A percentile compares a stretch with the other conserved stretches of the same genome.
phyloP scores from a whole-genome alignment of 148 eudicot species.

The Rhododendron williamsianum region DNA sequence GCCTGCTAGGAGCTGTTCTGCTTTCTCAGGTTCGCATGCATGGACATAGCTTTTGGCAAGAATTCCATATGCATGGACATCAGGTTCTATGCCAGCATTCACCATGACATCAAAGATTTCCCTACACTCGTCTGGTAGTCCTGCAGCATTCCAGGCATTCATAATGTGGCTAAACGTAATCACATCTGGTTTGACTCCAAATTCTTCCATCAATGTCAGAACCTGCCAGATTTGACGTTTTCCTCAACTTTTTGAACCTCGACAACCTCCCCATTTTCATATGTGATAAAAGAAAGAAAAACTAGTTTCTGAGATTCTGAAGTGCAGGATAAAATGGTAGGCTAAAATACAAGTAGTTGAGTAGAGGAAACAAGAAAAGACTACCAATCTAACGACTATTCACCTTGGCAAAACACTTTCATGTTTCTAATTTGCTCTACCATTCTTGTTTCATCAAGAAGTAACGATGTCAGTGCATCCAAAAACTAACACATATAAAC shows the following conservation, averaged over 20 bases:
- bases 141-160: not conserved
- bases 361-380: not conserved
- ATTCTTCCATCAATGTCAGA: not conserved
- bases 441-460: not conserved
- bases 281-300: not conserved
- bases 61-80: constrained; percentile 39
- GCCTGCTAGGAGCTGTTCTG: constrained; percentile 50
- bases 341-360: not conserved
- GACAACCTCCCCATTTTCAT: not conserved
- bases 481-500: not conserved
- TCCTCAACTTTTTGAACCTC: not conserved
- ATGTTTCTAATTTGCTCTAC: no score
- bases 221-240: not conserved
- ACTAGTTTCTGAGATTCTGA: not conserved
- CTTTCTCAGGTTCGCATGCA: constrained; percentile 57
- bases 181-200: not conserved
- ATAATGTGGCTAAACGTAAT: not conserved
- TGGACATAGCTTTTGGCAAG: constrained; percentile 76
- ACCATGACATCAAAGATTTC: not conserved
- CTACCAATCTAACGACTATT: not conserved
- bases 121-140: not conserved
- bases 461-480: not conserved
- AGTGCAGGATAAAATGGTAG: not conserved
- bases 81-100: constrained; percentile 60
- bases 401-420: not conserved